phyloP scores from a whole-genome alignment of 129 eudicot species.

The Deinandra increscens region DNA sequence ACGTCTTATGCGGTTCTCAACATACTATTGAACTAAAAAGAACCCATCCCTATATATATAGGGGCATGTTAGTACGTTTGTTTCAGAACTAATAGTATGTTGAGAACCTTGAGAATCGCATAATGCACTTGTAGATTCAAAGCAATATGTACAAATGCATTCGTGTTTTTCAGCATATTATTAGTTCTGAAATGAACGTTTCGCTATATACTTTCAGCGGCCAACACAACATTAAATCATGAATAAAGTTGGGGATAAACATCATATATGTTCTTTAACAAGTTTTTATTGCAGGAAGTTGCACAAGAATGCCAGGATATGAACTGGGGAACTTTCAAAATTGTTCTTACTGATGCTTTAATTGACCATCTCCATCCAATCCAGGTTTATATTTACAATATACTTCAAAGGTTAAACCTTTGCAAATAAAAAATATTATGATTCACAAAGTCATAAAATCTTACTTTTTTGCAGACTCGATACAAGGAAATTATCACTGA shows the following conservation, averaged over 20 bases:
- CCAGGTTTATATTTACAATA: constrained; percentile 51
- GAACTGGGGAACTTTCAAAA: constrained; percentile 90
- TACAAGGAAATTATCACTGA: constrained; percentile 79
- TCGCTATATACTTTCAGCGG: neutral
- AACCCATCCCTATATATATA: no score
- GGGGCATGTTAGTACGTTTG: no score
- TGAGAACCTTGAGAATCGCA: no score
- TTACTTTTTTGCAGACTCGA: constrained; percentile 48
- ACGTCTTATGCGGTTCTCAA: no score
- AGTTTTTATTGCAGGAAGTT: constrained; percentile 57
- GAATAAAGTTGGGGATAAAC: neutral
- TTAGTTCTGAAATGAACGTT: no score
- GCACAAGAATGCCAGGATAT: constrained; percentile 77
- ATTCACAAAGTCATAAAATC: constrained; percentile 11
- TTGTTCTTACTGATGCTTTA: constrained; percentile 75
- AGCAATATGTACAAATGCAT: no score
- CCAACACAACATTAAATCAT: neutral
- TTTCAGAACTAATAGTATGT: no score
- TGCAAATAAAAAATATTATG: neutral
- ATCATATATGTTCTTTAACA: neutral
- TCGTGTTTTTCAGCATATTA: no score
- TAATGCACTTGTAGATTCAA: no score
- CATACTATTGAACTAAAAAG: no score
- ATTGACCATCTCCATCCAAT: constrained; percentile 81
- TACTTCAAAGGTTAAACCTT: neutral